Conservation (phyloP, 2,329 filamentous ascomycete genomes). For the Nannizziopsis barbatae region DNA sequence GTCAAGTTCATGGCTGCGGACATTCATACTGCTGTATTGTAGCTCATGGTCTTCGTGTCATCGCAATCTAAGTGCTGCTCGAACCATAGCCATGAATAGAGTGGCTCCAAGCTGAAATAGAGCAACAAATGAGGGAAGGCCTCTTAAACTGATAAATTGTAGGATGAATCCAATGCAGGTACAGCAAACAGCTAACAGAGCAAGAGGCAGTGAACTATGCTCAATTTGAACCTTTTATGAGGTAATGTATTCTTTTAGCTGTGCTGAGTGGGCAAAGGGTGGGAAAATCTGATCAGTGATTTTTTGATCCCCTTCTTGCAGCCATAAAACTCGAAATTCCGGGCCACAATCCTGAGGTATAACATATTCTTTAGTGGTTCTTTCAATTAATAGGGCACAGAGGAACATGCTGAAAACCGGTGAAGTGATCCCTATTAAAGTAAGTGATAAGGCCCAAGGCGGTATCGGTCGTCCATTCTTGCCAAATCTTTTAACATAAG, state of each 20-base stretch:
- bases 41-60: background rate
- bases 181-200: slow-evolving; percentile 3
- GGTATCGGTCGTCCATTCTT: background rate
- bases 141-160: slow-evolving; percentile 19
- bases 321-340: slow-evolving; percentile 12
- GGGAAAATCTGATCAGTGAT: slow-evolving; percentile 20
- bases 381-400: slow-evolving; percentile 16
- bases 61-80: slow-evolving; percentile 13
- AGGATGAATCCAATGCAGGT: slow-evolving; percentile 15
- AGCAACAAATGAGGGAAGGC: slow-evolving; percentile 16
- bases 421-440: slow-evolving; percentile 13
- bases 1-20: too few species aligned
- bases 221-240: slow-evolving; percentile 6
- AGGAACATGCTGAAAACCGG: slow-evolving; percentile 3
- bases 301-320: slow-evolving; percentile 18
- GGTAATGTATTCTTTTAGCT: background rate
- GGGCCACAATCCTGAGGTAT: background rate
- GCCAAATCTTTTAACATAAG: background rate
- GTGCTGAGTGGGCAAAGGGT: slow-evolving; percentile 14
- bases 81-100: slow-evolving; percentile 17
- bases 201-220: background rate
- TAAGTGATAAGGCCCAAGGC: slow-evolving; percentile 8
- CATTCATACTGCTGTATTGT: too few species aligned
- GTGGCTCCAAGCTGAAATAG: slow-evolving; percentile 16
- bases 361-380: slow-evolving; percentile 13